Conservation (phyloP, 106 monocot genomes). For the Acorus calamus region DNA sequence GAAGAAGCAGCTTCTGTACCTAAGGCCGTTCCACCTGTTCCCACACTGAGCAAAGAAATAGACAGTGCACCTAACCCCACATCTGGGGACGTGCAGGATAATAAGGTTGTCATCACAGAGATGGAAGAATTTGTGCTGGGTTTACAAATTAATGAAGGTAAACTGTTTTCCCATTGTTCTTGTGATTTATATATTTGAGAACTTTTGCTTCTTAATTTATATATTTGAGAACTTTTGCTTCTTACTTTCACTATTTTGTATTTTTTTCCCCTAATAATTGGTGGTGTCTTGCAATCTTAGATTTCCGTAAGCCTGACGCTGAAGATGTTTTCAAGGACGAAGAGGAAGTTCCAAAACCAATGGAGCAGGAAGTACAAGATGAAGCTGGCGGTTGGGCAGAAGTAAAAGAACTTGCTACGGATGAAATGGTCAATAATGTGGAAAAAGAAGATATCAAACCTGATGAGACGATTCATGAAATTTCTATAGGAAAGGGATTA, state of each 20-base stretch:
- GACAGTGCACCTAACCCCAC: conserved; percentile 15
- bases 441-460: conserved; percentile 40
- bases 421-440: conserved; percentile 21
- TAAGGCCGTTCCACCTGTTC: conserved; percentile 44
- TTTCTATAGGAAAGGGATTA: conserved; percentile 81
- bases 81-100: conserved; percentile 33
- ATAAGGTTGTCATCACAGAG: conserved; percentile 87
- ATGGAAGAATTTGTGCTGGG: conserved; percentile 97
- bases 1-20: conserved; percentile 45
- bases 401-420: conserved; percentile 25
- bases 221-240: not conserved
- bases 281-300: conserved; percentile 27
- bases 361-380: conserved; percentile 21
- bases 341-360: conserved; percentile 30
- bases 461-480: conserved; percentile 85
- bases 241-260: not conserved
- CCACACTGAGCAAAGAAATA: conserved; percentile 35
- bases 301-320: conserved; percentile 43
- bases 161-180: not conserved
- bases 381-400: conserved; percentile 33
- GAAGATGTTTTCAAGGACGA: conserved; percentile 89
- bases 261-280: not conserved
- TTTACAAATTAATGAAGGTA: conserved; percentile 90
- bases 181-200: not conserved
- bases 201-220: conserved; percentile 2